Evolutionary conservation across 306 rosid genomes (phyloP).

Genomic region (Sechiopsis laciniata): DNA sequence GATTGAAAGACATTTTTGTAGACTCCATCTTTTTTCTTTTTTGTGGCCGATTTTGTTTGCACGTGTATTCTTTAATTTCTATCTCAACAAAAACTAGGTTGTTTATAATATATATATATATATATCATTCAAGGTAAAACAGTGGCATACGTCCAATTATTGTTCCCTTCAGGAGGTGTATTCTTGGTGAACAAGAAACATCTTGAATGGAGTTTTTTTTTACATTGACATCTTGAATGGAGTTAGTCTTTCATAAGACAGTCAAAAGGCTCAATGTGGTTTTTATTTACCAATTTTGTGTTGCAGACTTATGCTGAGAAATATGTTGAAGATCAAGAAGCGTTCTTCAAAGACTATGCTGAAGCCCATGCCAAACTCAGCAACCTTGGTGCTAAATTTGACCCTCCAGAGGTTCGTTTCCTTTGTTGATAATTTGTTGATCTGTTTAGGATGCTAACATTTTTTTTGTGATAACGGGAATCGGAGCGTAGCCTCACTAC

Average conservation of each 20-base stretch:
- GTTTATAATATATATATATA: no score
- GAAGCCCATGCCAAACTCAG: slow-evolving; percentile 98
- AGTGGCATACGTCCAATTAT: neutral
- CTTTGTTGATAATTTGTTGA: slow-evolving; percentile 2
- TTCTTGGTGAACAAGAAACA: neutral
- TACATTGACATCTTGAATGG: neutral
- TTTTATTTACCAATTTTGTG: neutral
- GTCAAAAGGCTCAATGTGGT: neutral
- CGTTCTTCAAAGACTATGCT: slow-evolving; percentile 92
- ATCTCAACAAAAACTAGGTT: no score
- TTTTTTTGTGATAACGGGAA: no score
- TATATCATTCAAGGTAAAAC: no score
- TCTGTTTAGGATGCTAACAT: neutral
- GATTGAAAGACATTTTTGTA: no score
- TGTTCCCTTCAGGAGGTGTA: neutral
- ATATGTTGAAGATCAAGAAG: slow-evolving; percentile 80
- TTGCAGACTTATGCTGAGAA: slow-evolving; percentile 81
- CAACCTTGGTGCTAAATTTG: slow-evolving; percentile 88
- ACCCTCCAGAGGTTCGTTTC: slow-evolving; percentile 85
- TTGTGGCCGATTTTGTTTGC: no score
- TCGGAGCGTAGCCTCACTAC: no score
- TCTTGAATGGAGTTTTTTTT: slow-evolving; percentile 11
- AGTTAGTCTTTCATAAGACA: neutral
- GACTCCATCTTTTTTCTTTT: no score
- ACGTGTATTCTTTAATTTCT: no score